Percentiles rank a stretch among this genome's conserved stretches.
Conservation (phyloP, 805 yeast species). For the Henningerozyma blattae region DNA sequence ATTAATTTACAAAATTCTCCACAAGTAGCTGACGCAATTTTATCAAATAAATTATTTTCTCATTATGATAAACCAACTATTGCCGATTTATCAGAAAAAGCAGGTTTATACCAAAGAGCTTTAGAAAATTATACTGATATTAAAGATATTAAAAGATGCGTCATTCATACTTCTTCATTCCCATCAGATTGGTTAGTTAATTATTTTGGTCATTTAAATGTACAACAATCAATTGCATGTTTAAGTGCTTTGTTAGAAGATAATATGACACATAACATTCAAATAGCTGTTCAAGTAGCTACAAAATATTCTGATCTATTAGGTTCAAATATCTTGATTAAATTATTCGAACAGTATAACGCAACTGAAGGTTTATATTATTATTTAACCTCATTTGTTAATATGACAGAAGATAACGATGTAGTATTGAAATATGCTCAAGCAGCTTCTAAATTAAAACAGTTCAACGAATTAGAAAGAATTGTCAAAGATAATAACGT, state of each 20-base stretch:
- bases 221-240: constrained; percentile 83
- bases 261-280: constrained; percentile 77
- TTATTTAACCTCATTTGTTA: constrained; percentile 86
- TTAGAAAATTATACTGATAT: constrained; percentile 90
- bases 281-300: constrained; percentile 90
- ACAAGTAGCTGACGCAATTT: constrained; percentile 97
- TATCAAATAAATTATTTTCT: constrained; percentile 89
- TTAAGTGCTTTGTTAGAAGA: constrained; percentile 73
- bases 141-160: constrained; percentile 89
- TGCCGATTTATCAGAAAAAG: constrained; percentile 87
- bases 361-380: constrained; percentile 90
- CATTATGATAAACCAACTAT: constrained; percentile 91
- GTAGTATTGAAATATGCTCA: constrained; percentile 94
- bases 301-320: constrained; percentile 90
- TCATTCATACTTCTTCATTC: constrained; percentile 73
- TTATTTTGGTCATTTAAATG: constrained; percentile 87
- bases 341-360: constrained; percentile 86
- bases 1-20: constrained; percentile 95
- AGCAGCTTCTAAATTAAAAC: constrained; percentile 84
- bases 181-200: constrained; percentile 90
- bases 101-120: constrained; percentile 91
- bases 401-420: constrained; percentile 84
- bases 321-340: constrained; percentile 75
- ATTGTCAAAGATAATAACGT: constrained; percentile 88
- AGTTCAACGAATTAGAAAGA: constrained; percentile 89